Evolutionary conservation across 352 stramenopile species (phyloP).

Genomic region (Globisporangium uncinulatum): DNA sequence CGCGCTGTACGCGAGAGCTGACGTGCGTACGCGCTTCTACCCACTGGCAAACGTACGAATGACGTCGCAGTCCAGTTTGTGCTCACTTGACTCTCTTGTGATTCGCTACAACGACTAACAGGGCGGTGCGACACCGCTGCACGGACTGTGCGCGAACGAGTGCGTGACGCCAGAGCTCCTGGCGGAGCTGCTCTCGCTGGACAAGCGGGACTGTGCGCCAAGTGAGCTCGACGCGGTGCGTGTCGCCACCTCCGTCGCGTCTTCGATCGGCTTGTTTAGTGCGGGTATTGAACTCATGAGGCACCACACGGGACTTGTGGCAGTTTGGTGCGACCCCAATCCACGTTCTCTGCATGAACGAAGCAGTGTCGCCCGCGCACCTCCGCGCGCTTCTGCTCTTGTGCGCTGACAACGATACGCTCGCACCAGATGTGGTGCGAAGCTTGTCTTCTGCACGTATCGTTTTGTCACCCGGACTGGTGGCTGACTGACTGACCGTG

Average conservation of each 20-base stretch:
- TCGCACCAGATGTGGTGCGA: constrained; percentile 33
- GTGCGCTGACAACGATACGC: constrained; percentile 28
- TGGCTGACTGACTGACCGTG: not conserved
- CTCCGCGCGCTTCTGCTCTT: constrained; percentile 38
- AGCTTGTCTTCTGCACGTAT: not conserved
- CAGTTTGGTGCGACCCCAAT: constrained; percentile 56
- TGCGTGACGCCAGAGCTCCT: constrained; percentile 32
- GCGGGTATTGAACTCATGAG: not conserved
- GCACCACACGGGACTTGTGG: not conserved
- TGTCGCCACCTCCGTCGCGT: not conserved
- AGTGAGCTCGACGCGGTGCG: constrained; percentile 6
- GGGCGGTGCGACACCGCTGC: constrained; percentile 37
- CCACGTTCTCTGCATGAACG: constrained; percentile 67
- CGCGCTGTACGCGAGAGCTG: constrained; percentile 22
- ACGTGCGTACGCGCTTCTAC: constrained; percentile 14
- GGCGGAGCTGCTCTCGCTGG: constrained; percentile 28
- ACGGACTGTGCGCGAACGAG: constrained; percentile 50
- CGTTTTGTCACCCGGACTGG: too few species aligned
- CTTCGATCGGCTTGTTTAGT: not conserved
- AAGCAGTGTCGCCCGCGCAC: constrained; percentile 24
- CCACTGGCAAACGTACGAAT: not conserved
- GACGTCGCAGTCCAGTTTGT: not conserved
- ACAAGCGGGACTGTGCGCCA: constrained; percentile 23
- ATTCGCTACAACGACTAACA: constrained; percentile 4
- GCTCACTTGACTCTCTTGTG: not conserved